Base-by-base conservation (phyloP, 2,329 filamentous ascomycete genomes). In the Aspergillus flavus region DNA sequence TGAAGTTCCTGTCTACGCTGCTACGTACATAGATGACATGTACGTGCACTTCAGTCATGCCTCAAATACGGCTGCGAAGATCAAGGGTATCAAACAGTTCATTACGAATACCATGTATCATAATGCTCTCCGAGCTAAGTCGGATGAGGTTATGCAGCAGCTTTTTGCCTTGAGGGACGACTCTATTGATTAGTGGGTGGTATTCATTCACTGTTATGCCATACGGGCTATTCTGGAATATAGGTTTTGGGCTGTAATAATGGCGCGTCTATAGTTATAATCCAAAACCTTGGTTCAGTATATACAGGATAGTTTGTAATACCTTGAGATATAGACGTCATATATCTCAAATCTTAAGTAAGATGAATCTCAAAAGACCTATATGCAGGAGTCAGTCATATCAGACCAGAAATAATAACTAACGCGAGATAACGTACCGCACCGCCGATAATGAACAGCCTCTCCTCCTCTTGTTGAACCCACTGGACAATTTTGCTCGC, bases 381-480 rank as follows among this genome's bases (percentile, higher is more conserved):
- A 43, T 53, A 16, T n/a, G 19, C 32, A 52, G 23, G 26, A 53
- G 57, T 55, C 14, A 59, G 26, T 19, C 6, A 46, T 21, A 60
- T 34, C 6, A 19, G 10, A 28, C 16, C 21, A 43, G 34, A 30
- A 2, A 52, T 39, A 9, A 23, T 39, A 19, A 23, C 12, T 55
- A 9, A 14, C 34, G 19, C 16, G 19, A 5, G 4, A 48, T 52
- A 34, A 75, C 78, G 66, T 69, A 98, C 94, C 50, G 94, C 95
- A n/a, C 95, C 96, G 1, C 95, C 95, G 74, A 99, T 95, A 64
- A 99, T 97, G 74, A 99, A 99, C 6, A 98, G 82, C 62, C 95
- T 85, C 78, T 98, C 94, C 78, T 98, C 94, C 79, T 99, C 95
- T 68, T 89, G 85, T 74, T 92, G 90, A 1, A 94, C 90, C 94